Base-by-base conservation (phyloP, 768 basidiomycete species). In the Leccinum broughii region DNA sequence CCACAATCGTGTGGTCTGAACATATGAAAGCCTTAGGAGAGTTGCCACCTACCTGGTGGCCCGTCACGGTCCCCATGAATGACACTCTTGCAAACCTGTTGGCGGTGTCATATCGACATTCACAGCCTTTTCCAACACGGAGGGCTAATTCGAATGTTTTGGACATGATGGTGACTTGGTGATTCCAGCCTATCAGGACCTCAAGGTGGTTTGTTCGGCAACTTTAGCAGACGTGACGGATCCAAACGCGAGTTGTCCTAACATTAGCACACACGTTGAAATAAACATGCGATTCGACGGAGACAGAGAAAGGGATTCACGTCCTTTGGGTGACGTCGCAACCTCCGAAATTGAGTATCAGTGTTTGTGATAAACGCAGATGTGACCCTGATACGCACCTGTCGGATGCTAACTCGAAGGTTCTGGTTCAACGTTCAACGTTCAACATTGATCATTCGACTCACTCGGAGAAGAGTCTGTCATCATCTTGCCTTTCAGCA, bases 31-130 rank as follows among this genome's bases (percentile, higher is more conserved):
- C 15, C 10, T 55, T 15, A 10, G 46, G 20, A 55, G 30, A 22
- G 30, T 22, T 35, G 17, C 20, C 4, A 4, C 49, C 32, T 37
- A 68, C 74, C 69, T 53, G 70, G n/a, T 17, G 74, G 59, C 10
- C 71, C 75, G n/a, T n/a, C n/a, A n/a, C n/a, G n/a, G n/a, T 24
- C 49, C 32, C 71, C 70, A 60, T 70, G 73, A 20, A 77, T 76
- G 52, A 62, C 53, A 51, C n/a, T 34, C 50, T 35, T 59, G 48
- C 46, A 6, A 59, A 13, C 77, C 77, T 8, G 56, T 62, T 54
- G 17, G 34, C 20, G n/a, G 70, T 5, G 64, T 59, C 24, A 84
- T 72, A 52, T 77, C 66, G 54, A 82, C 81, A 49, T 76, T 68
- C 5, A 67, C 22, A 24, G 46, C 20, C 10, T 41, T 13, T 14